Conservation (phyloP, 768 basidiomycete genomes). For the Crassisporium funariophilum region DNA sequence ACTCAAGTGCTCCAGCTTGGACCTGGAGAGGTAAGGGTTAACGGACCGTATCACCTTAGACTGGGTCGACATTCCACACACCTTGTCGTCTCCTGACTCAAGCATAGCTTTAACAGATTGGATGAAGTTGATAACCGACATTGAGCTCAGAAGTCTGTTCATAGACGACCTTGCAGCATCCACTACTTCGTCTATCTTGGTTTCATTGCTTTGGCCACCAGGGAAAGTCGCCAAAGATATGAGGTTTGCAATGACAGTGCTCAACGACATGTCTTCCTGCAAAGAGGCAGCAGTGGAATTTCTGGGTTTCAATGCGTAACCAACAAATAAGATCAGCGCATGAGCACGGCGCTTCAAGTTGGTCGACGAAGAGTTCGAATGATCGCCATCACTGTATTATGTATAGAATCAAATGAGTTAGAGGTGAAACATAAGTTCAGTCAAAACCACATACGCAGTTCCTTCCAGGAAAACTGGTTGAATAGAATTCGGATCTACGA, state of each 20-base stretch:
- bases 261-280: constrained; percentile 30
- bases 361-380: constrained; percentile 43
- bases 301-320: constrained; percentile 47
- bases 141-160: constrained; percentile 55
- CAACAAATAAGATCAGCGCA: constrained; percentile 66
- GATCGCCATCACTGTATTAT: constrained; percentile 58
- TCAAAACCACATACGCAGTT: constrained; percentile 44
- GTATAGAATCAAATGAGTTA: constrained; percentile 1
- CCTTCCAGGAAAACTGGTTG: constrained; percentile 57
- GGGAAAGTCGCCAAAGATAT: constrained; percentile 47
- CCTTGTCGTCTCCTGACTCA: constrained; percentile 51
- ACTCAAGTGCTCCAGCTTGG: constrained; percentile 66
- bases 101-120: constrained; percentile 57
- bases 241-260: constrained; percentile 49
- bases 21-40: constrained; percentile 42
- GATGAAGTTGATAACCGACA: constrained; percentile 75
- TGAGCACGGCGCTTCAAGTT: constrained; percentile 62
- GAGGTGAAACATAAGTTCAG: neutral
- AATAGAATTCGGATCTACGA: constrained; percentile 38
- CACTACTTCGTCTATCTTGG: constrained; percentile 46
- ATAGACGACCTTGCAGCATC: constrained; percentile 53
- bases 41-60: neutral
- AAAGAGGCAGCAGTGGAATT: constrained; percentile 18
- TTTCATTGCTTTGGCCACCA: constrained; percentile 29
- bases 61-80: constrained; percentile 33